Evolutionary conservation across 345 rosid genomes (phyloP).

Genomic region (Isatis tinctoria): DNA sequence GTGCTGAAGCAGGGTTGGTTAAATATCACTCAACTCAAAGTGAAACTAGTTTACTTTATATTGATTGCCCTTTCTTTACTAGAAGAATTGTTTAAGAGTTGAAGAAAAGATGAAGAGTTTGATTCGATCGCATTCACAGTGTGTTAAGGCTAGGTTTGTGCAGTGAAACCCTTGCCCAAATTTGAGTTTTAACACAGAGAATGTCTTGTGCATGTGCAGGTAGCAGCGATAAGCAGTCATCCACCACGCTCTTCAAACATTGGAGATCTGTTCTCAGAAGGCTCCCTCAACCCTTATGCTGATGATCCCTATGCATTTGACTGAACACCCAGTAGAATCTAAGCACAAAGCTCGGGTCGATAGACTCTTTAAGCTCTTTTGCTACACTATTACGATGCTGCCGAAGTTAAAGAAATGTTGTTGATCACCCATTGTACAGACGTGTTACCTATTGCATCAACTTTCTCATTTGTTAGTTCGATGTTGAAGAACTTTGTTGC

Average conservation of each 20-base stretch:
- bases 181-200: not conserved
- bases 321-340: constrained; percentile 23
- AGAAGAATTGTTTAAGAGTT: not conserved
- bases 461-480: not conserved
- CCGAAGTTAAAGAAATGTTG: not conserved
- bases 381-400: not conserved
- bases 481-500: not conserved
- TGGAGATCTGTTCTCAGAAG: constrained; percentile 89
- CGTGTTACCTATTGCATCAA: not conserved
- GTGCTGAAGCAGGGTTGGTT: not conserved
- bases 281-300: constrained; percentile 83
- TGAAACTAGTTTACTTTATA: not conserved
- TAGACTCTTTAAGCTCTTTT: not conserved
- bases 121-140: not conserved
- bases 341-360: constrained; percentile 8
- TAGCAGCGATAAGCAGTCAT: constrained; percentile 32
- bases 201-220: constrained; percentile 39
- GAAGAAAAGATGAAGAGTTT: not conserved
- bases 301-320: constrained; percentile 97
- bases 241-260: constrained; percentile 59
- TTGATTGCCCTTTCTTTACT: not conserved
- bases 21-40: not conserved
- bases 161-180: not conserved
- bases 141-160: not conserved
- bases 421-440: not conserved